These are phyloP conservation scores for Rhizopus delemar DNA, from an alignment of 371 early-diverging fungal species.

Conservation along the genomic window DNA sequence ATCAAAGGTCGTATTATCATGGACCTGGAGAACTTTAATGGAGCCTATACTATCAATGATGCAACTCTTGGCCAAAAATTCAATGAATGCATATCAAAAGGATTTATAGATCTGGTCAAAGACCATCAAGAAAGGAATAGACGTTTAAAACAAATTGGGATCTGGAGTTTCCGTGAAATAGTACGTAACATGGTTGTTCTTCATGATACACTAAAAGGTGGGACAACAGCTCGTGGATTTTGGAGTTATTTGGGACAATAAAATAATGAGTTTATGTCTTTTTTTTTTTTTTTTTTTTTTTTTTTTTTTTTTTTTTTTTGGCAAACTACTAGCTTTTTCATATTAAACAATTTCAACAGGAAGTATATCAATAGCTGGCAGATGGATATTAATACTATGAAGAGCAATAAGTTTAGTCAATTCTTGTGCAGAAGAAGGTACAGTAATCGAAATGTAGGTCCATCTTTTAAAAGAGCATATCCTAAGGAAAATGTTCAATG, in stretches of 20 bases:
- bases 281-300: not conserved
- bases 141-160: conserved; percentile 82
- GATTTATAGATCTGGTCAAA: conserved; percentile 70
- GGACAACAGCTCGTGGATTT: conserved; percentile 59
- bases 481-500: conserved; percentile 11
- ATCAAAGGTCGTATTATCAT: conserved; percentile 80
- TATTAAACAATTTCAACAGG: conserved; percentile 5
- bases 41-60: conserved; percentile 88
- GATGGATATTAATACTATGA: conserved; percentile 12
- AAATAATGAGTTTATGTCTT: not conserved
- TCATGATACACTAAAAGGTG: conserved; percentile 77
- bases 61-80: conserved; percentile 74
- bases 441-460: conserved; percentile 1
- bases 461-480: conserved; percentile 7
- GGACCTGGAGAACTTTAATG: conserved; percentile 83
- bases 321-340: not conserved
- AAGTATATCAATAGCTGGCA: conserved; percentile 14
- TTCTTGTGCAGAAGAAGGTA: conserved; percentile 9
- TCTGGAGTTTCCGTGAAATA: conserved; percentile 82
- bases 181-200: conserved; percentile 70
- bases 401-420: conserved; percentile 14
- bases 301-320: not conserved
- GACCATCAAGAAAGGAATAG: conserved; percentile 84
- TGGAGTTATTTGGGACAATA: conserved; percentile 64
- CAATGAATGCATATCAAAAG: conserved; percentile 78